Evolutionary conservation across 208 protist genomes (phyloP).

Genomic region (Wallacemonas rigidus): DNA sequence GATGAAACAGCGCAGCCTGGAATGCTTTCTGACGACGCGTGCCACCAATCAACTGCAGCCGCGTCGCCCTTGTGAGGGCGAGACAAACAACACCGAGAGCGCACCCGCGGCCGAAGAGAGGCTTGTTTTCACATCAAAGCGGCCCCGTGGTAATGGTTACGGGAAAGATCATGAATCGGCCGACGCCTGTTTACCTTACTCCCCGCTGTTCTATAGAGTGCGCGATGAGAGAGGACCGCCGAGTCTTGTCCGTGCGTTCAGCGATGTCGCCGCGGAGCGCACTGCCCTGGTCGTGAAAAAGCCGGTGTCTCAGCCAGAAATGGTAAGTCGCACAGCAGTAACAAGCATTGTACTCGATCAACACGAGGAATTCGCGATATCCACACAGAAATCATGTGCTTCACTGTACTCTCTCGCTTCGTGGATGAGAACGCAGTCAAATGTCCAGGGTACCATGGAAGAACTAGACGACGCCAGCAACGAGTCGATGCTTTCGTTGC

Average conservation of each 20-base stretch:
- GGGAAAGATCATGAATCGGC: not conserved
- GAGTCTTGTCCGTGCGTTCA: not conserved
- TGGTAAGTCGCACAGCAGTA: not conserved
- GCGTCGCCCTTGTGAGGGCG: too few relatives aligned
- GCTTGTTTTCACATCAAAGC: not conserved
- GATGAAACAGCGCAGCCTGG: constrained; percentile 16
- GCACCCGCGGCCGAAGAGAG: not conserved
- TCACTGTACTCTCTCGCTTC: not conserved
- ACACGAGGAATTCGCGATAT: constrained; percentile 6
- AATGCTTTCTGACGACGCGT: not conserved
- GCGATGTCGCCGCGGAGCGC: not conserved
- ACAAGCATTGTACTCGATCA: not conserved
- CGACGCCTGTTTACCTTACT: not conserved
- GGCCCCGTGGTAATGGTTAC: not conserved
- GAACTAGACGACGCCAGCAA: constrained; percentile 15
- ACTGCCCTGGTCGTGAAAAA: not conserved
- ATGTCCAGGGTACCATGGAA: constrained; percentile 14
- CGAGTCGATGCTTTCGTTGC: constrained; percentile 9
- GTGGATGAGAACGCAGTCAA: not conserved
- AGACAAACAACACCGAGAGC: not conserved
- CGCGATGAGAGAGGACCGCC: not conserved
- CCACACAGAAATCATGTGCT: constrained; percentile 1
- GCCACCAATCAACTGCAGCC: not conserved
- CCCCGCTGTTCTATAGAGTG: not conserved
- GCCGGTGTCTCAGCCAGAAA: not conserved